Evolutionary conservation across 1,284 basidiomycete species (phyloP), one percentile per base, ranked within the genome.

Genomic region (Tetrapyrgos nigripes): DNA sequence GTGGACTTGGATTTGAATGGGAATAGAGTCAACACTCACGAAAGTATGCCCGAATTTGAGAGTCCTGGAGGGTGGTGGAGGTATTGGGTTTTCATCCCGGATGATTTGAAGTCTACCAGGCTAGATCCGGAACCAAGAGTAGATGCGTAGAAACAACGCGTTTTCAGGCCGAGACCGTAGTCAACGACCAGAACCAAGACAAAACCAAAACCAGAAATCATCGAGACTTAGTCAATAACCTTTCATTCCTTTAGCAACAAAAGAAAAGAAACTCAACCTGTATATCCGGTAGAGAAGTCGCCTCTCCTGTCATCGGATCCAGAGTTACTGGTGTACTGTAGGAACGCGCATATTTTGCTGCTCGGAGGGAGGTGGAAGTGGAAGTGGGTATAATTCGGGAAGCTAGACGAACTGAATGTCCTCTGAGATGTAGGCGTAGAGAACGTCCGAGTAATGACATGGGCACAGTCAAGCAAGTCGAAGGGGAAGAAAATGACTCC

Each of bases 41-140:
- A 92, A 92, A 26, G 81, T 86, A 67, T 85, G 85, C 3, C 89
- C 90, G 66, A 91, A 92, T 5, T 85, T 78, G 47, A 92, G 78
- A 17, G 73, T 76, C 3, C 83, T 78, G 17, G 85, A 74, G 3
- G 80, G 75, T 21, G 89, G 88, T 8, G 82, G 73, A 23, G 79
- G 68, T 61, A 80, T 82, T 2, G 85, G 87, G n/a, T 74, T 77
- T 28, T 70, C 33, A 17, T 81, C 87, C 62, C 74, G 74, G 14
- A 73, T 73, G 49, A 93, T 69, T 60, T 85, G 66, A 27, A 79
- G 69, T 53, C 67, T 62, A 2, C 69, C 69, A 47, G 73, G 69
- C 78, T 80, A 59, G 47, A 37, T 45, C 55, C 33, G 21, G 10
- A 9, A 21, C 33, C 49, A 28, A 35, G 53, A 1, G 58, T 53